Evolutionary conservation across 306 rosid species (phyloP).

Genomic region (Cucumis hystrix): DNA sequence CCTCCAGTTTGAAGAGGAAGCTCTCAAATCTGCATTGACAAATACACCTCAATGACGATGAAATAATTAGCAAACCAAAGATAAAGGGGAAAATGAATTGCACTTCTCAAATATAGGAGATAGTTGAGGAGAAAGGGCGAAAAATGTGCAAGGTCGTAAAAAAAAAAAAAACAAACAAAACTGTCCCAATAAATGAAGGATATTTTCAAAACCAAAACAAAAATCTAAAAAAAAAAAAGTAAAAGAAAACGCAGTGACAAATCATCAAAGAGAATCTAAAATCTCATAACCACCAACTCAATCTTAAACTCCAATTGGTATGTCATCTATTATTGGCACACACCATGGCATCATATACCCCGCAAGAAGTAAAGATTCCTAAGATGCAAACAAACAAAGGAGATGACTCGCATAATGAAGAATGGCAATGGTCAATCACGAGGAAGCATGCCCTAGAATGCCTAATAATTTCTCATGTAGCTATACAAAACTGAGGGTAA

Average conservation of each 20-base stretch:
- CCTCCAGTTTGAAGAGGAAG: constrained; percentile 88
- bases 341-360: background rate
- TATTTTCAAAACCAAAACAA: background rate
- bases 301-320: background rate
- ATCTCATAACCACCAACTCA: background rate
- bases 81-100: background rate
- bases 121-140: background rate
- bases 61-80: background rate
- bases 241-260: background rate
- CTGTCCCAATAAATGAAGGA: background rate
- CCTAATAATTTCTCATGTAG: background rate
- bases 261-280: background rate
- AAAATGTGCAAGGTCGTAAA: background rate
- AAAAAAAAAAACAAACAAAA: background rate
- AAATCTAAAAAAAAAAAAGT: background rate
- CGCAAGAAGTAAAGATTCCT: background rate
- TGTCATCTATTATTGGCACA: background rate
- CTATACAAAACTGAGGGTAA: background rate
- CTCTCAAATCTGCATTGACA: constrained; percentile 51
- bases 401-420: background rate
- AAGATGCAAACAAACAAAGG: background rate
- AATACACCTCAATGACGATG: background rate
- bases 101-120: background rate
- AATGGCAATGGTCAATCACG: background rate
- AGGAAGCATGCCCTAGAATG: background rate